A percentile compares a stretch with the other conserved stretches of the same genome.
Conservation (phyloP, 257 asterid species). For the Nicotiana undulata region DNA sequence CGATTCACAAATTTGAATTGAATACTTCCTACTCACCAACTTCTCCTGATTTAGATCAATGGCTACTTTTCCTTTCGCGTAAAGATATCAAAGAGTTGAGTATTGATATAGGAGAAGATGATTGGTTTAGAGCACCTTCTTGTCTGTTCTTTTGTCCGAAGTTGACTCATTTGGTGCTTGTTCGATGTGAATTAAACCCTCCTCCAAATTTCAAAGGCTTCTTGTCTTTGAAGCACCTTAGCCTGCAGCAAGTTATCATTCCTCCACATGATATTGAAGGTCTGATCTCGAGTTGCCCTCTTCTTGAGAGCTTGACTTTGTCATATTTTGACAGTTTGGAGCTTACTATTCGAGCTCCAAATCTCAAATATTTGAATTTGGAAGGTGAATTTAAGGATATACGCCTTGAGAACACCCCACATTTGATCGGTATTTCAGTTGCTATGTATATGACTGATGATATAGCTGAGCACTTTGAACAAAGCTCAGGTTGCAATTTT, state of each 20-base stretch:
- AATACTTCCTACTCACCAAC: slow-evolving; percentile 36
- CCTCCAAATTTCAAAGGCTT: slow-evolving; percentile 72
- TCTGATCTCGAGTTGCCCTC: slow-evolving; percentile 81
- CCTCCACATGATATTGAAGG: slow-evolving; percentile 57
- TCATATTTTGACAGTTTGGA: slow-evolving; percentile 66
- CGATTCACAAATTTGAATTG: slow-evolving; percentile 66
- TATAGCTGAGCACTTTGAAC: slow-evolving; percentile 62
- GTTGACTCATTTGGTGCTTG: slow-evolving; percentile 60
- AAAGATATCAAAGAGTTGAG: slow-evolving; percentile 59
- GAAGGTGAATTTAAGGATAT: slow-evolving; percentile 91
- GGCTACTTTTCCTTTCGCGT: slow-evolving; percentile 83
- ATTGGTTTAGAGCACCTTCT: slow-evolving; percentile 78
- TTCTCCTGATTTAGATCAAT: slow-evolving; percentile 65
- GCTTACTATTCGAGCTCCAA: slow-evolving; percentile 70
- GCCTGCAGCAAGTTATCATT: slow-evolving; percentile 62
- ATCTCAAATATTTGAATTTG: slow-evolving; percentile 62
- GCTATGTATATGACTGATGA: slow-evolving; percentile 80
- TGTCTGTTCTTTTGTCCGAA: slow-evolving; percentile 55
- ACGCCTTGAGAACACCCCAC: slow-evolving; percentile 62
- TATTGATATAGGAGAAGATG: slow-evolving; percentile 68
- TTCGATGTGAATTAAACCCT: slow-evolving; percentile 64
- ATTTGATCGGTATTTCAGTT: slow-evolving; percentile 45
- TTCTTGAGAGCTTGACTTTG: slow-evolving; percentile 63
- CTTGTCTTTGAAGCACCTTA: slow-evolving; percentile 48
- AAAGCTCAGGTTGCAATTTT: slow-evolving; percentile 67